Evolutionary conservation across 208 protist genomes (phyloP).

Genomic region (Wallacemonas sp.): DNA sequence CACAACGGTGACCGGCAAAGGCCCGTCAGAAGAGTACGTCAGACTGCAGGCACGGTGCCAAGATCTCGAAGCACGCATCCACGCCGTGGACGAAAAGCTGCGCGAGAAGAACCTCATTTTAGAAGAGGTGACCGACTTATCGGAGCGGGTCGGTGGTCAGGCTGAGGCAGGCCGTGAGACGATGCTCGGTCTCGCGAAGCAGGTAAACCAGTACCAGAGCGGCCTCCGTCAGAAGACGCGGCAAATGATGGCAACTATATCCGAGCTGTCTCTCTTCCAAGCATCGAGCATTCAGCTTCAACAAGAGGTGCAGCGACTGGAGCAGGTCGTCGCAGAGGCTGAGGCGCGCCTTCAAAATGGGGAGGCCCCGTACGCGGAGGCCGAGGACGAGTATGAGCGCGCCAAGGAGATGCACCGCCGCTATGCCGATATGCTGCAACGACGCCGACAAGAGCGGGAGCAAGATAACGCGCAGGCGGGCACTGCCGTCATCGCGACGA

Average conservation of each 20-base stretch:
- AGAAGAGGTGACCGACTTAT: constrained; percentile 92
- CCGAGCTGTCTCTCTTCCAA: constrained; percentile 96
- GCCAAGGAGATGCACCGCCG: constrained; percentile 59
- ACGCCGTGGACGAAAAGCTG: constrained; percentile 92
- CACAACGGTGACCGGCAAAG: constrained; percentile 21
- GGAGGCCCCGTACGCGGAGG: constrained; percentile 82
- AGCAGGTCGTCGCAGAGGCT: constrained; percentile 77
- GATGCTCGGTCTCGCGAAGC: constrained; percentile 92
- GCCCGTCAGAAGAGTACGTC: constrained; percentile 75
- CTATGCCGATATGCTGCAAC: constrained; percentile 58
- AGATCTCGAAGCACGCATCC: constrained; percentile 90
- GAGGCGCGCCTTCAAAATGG: constrained; percentile 73
- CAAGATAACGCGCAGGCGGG: constrained; percentile 12
- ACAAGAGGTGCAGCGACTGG: constrained; percentile 81
- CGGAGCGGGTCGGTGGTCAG: constrained; percentile 81
- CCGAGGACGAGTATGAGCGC: constrained; percentile 72
- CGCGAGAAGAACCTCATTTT: constrained; percentile 97
- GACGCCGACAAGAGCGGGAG: constrained; percentile 39
- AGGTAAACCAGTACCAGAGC: constrained; percentile 92
- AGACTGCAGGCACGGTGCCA: constrained; percentile 86
- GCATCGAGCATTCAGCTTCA: constrained; percentile 91
- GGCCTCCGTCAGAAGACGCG: constrained; percentile 86
- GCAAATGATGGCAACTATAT: constrained; percentile 96
- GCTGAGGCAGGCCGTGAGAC: constrained; percentile 86
- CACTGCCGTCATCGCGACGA: constrained; percentile 45